These are phyloP conservation scores for Citrullus amarus DNA, from an alignment of 306 rosid genomes.

Conservation along the genomic window DNA sequence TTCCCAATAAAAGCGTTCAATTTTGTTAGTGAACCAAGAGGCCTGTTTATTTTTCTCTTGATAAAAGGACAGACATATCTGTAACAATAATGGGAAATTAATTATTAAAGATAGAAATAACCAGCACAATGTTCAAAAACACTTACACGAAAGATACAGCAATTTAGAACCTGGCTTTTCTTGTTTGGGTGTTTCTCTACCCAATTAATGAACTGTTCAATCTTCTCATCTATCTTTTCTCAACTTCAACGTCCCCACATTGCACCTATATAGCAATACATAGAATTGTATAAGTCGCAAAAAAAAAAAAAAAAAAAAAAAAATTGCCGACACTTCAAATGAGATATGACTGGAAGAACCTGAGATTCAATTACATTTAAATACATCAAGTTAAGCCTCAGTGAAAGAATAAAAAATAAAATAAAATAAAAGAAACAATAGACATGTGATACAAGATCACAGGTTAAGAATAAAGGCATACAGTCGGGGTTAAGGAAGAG, in stretches of 20 bases:
- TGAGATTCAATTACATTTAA: not conserved
- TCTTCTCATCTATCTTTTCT: conserved; percentile 90
- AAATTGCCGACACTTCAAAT: not conserved
- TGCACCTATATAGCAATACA: conserved; percentile 52
- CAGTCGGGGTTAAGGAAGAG: not conserved
- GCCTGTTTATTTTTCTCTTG: conserved; percentile 75
- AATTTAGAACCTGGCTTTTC: conserved; percentile 66
- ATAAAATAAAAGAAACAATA: not conserved
- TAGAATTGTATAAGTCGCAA: not conserved
- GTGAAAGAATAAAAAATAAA: not conserved
- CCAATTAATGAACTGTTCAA: conserved; percentile 87
- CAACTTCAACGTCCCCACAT: conserved; percentile 85
- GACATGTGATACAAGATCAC: not conserved
- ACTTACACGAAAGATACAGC: not conserved
- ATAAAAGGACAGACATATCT: conserved; percentile 90
- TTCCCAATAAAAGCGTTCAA: conserved; percentile 83
- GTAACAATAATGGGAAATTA: conserved; percentile 16
- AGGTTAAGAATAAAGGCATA: not conserved
- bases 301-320: not conserved
- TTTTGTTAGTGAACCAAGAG: conserved; percentile 76
- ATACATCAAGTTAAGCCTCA: not conserved
- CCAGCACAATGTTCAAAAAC: not conserved
- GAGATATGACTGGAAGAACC: not conserved
- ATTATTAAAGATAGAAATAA: not conserved
- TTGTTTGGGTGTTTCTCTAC: conserved; percentile 97